Conservation (phyloP, 225 moss, liverwort and hornwort genomes). For the Thuidium tamariscinum region DNA sequence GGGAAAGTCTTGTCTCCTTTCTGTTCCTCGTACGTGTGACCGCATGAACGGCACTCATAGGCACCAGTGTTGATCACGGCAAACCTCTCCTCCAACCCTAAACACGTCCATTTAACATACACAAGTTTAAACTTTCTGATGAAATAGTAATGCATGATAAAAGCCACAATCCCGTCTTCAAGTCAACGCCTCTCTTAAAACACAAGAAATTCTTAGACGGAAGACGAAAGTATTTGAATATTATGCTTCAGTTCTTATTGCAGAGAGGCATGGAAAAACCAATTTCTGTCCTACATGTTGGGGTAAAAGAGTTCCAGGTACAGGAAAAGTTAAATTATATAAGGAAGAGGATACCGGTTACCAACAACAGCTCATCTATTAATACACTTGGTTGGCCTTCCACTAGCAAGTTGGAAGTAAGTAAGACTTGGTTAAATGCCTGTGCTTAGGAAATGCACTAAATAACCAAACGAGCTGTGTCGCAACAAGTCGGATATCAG, state of each 20-base stretch:
- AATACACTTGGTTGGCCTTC: not conserved
- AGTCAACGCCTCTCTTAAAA: not conserved
- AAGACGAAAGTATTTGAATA: not conserved
- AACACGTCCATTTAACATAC: not conserved
- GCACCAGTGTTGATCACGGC: slow-evolving; percentile 69
- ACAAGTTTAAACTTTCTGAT: not conserved
- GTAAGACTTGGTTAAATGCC: not conserved
- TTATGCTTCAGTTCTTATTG: not conserved
- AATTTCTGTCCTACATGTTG: not conserved
- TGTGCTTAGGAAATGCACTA: not conserved
- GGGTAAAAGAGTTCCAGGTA: not conserved
- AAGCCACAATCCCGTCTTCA: not conserved
- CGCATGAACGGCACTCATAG: slow-evolving; percentile 85
- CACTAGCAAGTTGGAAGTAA: not conserved
- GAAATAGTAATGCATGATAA: not conserved
- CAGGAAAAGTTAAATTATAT: not conserved
- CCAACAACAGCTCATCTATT: not conserved
- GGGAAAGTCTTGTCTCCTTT: slow-evolving; percentile 64
- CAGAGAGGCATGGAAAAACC: not conserved
- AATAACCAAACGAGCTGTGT: not conserved
- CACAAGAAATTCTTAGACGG: not conserved
- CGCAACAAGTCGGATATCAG: not conserved
- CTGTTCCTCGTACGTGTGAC: slow-evolving; percentile 52
- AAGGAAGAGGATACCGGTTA: not conserved
- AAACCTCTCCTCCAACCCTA: slow-evolving; percentile 79